Evolutionary conservation across 768 basidiomycete species (phyloP), one percentile per base, ranked within the genome.

Genomic region (Collybia sordida): DNA sequence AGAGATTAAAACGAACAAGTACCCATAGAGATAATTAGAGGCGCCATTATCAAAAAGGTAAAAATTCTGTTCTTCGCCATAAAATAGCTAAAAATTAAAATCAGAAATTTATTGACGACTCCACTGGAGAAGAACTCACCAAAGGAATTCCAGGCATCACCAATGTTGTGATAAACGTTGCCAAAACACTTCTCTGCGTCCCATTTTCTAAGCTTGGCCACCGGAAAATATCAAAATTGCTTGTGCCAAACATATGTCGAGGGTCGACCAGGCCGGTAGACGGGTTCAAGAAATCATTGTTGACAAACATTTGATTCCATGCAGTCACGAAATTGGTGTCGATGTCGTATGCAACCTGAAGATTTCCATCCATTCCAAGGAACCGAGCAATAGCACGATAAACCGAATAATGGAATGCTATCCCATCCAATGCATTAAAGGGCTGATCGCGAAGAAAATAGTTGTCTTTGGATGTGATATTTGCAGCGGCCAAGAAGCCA

Each of bases 301-400:
- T 78, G 59, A 90, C 83, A 59, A 93, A 87, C 82, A 96, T 93
- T 66, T 92, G 72, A 63, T 94, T 93, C 93, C 93, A 97, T 0
- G 91, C 86, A 0, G 84, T 86, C 68, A 94, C 73, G 59, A 96
- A 93, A 68, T 96, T 91, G 64, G 74, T 67, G 58, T 84, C 77
- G 24, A 92, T 70, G 61, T 97, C 94, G 67, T 87, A 95, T 8
- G 91, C 93, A 46, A 93, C 94, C 53, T 87, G 80, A 27, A 97
- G 75, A 64, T 97, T 96, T 59, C 94, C 94, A 62, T 97, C 94
- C 93, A 96, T 95, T 46, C 93, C 94, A 41, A 96, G 78, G 73
- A 94, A 92, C 43, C 94, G 89, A 24, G 85, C 73, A 45, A 96
- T 71, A 2, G 88, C 72, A 51, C 94, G 94, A 63, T 97, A 96